phyloP scores from a whole-genome alignment of 2,329 filamentous ascomycete species.

The Xylariaceae sp. region DNA sequence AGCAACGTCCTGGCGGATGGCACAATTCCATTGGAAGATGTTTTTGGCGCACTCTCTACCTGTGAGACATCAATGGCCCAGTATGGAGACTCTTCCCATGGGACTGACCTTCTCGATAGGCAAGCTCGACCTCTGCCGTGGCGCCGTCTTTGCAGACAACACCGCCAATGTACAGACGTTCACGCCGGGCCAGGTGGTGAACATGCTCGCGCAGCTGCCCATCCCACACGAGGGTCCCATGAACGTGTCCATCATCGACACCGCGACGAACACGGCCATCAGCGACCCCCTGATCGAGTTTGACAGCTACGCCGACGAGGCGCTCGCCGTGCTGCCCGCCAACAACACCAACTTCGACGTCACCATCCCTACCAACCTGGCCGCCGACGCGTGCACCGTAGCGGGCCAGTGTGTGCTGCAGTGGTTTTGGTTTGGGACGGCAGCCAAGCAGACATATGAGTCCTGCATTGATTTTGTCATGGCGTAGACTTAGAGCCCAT shows the following conservation, averaged over 20 bases:
- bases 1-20: slow-evolving; percentile 17
- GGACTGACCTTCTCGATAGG: not conserved
- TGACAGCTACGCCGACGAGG: slow-evolving; percentile 23
- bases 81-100: slow-evolving; percentile 21
- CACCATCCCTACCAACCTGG: slow-evolving; percentile 20
- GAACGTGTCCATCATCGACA: slow-evolving; percentile 42
- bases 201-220: slow-evolving; percentile 34
- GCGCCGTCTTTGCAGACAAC: slow-evolving; percentile 33
- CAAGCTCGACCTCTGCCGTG: slow-evolving; percentile 30
- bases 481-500: no score
- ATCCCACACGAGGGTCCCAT: slow-evolving; percentile 39
- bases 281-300: slow-evolving; percentile 23
- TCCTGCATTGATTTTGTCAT: slow-evolving; percentile 22
- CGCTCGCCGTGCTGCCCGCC: slow-evolving; percentile 17
- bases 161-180: slow-evolving; percentile 28
- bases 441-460: slow-evolving; percentile 23
- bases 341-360: slow-evolving; percentile 24
- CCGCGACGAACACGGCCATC: slow-evolving; percentile 31
- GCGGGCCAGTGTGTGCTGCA: slow-evolving; percentile 23
- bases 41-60: no score
- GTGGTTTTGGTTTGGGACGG: slow-evolving; percentile 25
- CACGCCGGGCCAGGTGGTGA: slow-evolving; percentile 33
- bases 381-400: slow-evolving; percentile 15
- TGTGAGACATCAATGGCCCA: slow-evolving; percentile 6
- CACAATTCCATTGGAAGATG: no score